Percentiles rank a stretch among this genome's conserved stretches.
Evolutionary conservation across 202 grass and related monocot genomes (phyloP).

Genomic region (Panicum virgatum): DNA sequence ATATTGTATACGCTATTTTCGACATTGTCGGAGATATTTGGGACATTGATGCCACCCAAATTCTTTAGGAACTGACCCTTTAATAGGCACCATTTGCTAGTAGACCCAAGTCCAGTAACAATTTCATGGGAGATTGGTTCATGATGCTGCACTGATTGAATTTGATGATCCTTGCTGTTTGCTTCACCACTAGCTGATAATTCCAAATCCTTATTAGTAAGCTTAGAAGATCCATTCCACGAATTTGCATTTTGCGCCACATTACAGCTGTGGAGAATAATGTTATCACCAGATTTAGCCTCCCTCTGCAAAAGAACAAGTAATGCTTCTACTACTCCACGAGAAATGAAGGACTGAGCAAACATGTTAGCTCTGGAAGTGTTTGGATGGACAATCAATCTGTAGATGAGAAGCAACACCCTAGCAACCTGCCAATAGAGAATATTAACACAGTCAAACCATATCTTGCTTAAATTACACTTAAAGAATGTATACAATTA

Average conservation of each 20-base stretch:
- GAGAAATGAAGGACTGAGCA: conserved; percentile 90
- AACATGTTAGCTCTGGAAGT: conserved; percentile 82
- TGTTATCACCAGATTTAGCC: conserved; percentile 76
- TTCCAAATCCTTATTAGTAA: conserved; percentile 24
- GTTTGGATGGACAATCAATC: conserved; percentile 91
- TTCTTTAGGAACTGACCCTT: conserved; percentile 78
- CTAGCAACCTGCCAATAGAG: conserved; percentile 82
- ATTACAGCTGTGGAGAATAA: conserved; percentile 50
- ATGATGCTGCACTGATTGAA: conserved; percentile 45
- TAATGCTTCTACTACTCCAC: conserved; percentile 86
- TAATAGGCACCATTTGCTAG: conserved; percentile 57
- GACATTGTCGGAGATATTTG: conserved; percentile 82
- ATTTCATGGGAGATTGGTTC: conserved; percentile 44
- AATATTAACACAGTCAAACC: conserved; percentile 21
- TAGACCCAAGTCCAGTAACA: conserved; percentile 39
- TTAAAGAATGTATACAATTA: conserved; percentile 27
- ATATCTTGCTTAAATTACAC: conserved; percentile 28
- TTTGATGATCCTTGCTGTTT: conserved; percentile 43
- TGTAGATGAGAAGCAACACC: conserved; percentile 96
- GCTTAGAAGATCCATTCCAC: conserved; percentile 55
- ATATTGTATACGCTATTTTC: conserved; percentile 86
- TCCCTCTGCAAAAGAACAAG: conserved; percentile 94
- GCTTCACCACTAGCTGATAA: conserved; percentile 34
- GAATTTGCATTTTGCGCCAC: conserved; percentile 28
- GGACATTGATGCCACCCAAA: conserved; percentile 80